Evolutionary conservation across 2,329 filamentous ascomycete species (phyloP), one percentile per base, ranked within the genome.

Genomic region (Penicillium sp.): DNA sequence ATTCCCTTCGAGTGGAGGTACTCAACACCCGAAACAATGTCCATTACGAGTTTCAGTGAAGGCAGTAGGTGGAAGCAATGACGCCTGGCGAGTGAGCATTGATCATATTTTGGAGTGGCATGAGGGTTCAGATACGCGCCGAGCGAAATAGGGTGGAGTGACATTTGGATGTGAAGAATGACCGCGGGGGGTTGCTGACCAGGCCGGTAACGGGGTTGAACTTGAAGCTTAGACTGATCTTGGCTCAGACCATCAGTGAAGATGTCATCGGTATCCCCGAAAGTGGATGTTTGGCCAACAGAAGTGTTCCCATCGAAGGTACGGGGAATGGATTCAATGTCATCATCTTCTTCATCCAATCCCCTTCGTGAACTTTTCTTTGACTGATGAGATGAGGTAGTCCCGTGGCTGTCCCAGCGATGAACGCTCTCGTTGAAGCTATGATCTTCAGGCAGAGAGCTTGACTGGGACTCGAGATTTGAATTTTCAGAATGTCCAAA

Each of bases 91-190:
- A 64, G 51, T 7, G 61, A 57, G 36, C 64, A 19, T 2, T 43
- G 44, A 51, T 62, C 61, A n/a, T 68, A 55, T 33, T 64, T 64
- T 1, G 50, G 51, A 23, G 57, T 52, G 10, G 69, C 58, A 42
- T 74, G 68, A 15, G 77, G 71, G 45, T 77, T 81, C 6, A 89
- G 69, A 64, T 85, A 88, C 1, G 83, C 81, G 9, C 82, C 79
- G 12, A 89, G 77, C 2, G 84, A 87, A 52, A 86, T 78, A 0
- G 86, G 85, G 68, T 87, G 84, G 3, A 86, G 76, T 5, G 83
- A 84, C 85, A 89, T 89, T 66, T 89, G 86, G n/a, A 89, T 85
- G 68, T 88, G 86, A 9, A 89, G 76, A 6, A 82, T 81, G 12
- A 86, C 67, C 21, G 74, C 69, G 25, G 71, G 74, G 5, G 68